Evolutionary conservation across 306 rosid genomes (phyloP).

Genomic region (Clitoria ternatea): DNA sequence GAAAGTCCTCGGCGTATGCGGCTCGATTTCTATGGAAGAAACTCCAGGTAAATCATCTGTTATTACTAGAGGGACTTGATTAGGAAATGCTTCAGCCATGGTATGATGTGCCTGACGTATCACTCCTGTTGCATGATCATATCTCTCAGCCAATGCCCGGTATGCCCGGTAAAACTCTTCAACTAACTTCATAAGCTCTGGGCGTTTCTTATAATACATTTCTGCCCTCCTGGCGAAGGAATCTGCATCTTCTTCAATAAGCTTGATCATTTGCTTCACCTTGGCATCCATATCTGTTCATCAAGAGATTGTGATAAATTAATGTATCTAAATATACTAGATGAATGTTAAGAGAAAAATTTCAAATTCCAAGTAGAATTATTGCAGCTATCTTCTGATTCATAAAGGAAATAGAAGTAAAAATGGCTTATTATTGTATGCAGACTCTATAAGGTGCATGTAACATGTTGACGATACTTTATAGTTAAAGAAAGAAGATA

Average conservation of each 20-base stretch:
- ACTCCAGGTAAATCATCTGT: conserved; percentile 58
- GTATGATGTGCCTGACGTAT: conserved; percentile 96
- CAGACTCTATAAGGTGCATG: conserved; percentile 1
- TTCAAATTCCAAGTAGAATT: conserved; percentile 6
- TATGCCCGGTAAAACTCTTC: conserved; percentile 97
- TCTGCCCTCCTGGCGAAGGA: conserved; percentile 99
- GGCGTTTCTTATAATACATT: conserved; percentile 96
- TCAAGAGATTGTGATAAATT: conserved; percentile 1
- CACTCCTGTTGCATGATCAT: conserved; percentile 90
- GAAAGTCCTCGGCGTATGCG: conserved; percentile 52
- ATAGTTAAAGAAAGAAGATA: neutral
- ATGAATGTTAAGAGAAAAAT: neutral
- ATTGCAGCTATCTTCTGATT: neutral
- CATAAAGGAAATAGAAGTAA: neutral
- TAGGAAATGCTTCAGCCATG: conserved; percentile 98
- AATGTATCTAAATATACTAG: neutral
- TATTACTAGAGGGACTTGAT: conserved; percentile 58
- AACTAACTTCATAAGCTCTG: conserved; percentile 96
- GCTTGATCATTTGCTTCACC: conserved; percentile 95
- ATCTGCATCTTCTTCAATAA: conserved; percentile 97
- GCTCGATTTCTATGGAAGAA: conserved; percentile 43
- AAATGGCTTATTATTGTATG: neutral
- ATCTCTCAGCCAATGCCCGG: conserved; percentile 96
- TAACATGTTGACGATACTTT: neutral
- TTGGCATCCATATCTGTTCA: conserved; percentile 79